Evolutionary conservation across 2,329 filamentous ascomycete species (phyloP), one percentile per base, ranked within the genome.

Genomic region (Alternaria infectoria): DNA sequence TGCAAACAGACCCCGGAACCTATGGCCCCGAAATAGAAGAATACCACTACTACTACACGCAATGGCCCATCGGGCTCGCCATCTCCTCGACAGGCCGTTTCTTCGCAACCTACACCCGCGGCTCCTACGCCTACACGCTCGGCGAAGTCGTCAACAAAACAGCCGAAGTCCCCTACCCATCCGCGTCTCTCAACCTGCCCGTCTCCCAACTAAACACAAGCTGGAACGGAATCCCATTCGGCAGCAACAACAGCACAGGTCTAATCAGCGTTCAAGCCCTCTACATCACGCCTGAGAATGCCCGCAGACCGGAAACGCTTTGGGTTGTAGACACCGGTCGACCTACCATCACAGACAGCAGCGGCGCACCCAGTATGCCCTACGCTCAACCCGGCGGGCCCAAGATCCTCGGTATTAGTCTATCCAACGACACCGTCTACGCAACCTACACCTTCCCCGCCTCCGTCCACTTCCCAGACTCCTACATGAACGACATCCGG

Each of bases 261-360:
- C 68, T 86, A 8, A 83, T 86, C 58, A 81, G 81, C 23, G 82
- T 85, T 0, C 84, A 86, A 66, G 83, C 80, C n/a, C 79, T 86
- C 3, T 84, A 86, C 19, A 80, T 86, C 32, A 86, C 67, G 36
- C 83, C 10, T 59, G 73, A 13, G 78, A 86, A 69, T 76, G 77
- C 23, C 2, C 76, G 28, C 1, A 66, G 71, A 8, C 58, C 56
- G 0, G 67, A 68, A n/a, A 69, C 62, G 36, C 77, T 85, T 2
- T 86, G 84, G 84, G 80, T 86, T 17, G 79, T 86, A 15, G 84
- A 86, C 64, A 86, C 84, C 2, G 84, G 84, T 6, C 78, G 83
- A 12, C 67, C 70, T 9, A 79, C 79, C 1, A 69, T 77, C 21
- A 78, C 76, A 7, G 71, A 73, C 2, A 77, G 82, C 15, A 54